These are phyloP conservation scores for Epichloe elymi DNA, from an alignment of 2,329 filamentous ascomycete genomes.

Conservation along the genomic window DNA sequence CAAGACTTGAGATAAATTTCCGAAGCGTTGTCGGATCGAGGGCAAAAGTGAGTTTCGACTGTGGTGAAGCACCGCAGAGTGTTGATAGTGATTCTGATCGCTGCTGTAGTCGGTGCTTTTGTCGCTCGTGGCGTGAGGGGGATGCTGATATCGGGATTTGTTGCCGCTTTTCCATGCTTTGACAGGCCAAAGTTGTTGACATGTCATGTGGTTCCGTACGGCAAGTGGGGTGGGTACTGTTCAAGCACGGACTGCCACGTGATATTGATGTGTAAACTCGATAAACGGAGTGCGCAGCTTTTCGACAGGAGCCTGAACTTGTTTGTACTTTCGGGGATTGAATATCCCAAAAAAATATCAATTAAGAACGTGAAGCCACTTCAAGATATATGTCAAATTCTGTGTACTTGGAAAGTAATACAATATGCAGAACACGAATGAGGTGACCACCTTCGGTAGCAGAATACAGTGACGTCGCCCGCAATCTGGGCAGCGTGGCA, in stretches of 20 bases:
- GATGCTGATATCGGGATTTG: not conserved
- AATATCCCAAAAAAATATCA: not conserved
- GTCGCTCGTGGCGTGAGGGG: not conserved
- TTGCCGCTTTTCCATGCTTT: not conserved
- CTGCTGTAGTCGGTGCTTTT: not conserved
- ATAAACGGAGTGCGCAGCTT: not conserved
- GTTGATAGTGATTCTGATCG: not conserved
- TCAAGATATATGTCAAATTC: not conserved
- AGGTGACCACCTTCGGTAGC: not conserved
- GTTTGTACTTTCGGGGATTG: not conserved
- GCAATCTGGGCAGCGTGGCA: not conserved
- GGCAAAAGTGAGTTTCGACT: not conserved
- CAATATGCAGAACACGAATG: not conserved
- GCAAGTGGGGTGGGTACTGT: conserved; percentile 2
- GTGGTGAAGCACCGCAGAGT: not conserved
- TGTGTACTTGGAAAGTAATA: not conserved
- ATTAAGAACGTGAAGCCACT: not conserved
- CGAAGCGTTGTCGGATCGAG: not conserved
- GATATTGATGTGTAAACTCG: not conserved
- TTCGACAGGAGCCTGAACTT: not conserved
- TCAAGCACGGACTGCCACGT: conserved; percentile 1
- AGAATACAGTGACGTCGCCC: not conserved
- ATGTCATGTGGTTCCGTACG: conserved; percentile 2
- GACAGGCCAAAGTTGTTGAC: not conserved
- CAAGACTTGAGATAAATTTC: not conserved